Evolutionary conservation across 2,329 filamentous ascomycete species (phyloP).

Genomic region (Apiospora hydei): DNA sequence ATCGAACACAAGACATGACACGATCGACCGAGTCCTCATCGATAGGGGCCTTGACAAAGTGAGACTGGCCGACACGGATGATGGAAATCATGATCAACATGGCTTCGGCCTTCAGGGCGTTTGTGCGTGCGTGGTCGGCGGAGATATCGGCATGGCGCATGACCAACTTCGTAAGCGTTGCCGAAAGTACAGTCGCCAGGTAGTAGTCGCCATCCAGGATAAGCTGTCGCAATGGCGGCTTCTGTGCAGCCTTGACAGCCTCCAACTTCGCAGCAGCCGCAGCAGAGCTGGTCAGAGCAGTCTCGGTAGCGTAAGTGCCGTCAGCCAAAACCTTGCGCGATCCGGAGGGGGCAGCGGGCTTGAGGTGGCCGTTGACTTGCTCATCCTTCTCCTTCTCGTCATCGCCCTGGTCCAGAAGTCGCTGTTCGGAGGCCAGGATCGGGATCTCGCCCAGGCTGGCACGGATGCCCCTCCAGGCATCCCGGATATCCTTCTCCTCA

Average conservation of each 20-base stretch:
- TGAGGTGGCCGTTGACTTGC: constrained; percentile 82
- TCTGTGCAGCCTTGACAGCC: constrained; percentile 95
- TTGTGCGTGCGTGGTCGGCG: constrained; percentile 83
- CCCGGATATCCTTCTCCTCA: constrained; percentile 91
- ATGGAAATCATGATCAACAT: constrained; percentile 99
- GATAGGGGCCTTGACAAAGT: constrained; percentile 96
- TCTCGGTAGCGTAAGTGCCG: constrained; percentile 97
- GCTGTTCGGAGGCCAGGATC: constrained; percentile 93
- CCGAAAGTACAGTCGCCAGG: constrained; percentile 91
- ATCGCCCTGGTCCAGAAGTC: constrained; percentile 85
- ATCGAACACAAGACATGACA: constrained; percentile 96
- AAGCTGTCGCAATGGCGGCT: constrained; percentile 91
- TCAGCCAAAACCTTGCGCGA: constrained; percentile 93
- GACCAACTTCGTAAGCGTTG: constrained; percentile 94
- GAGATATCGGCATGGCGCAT: constrained; percentile 98
- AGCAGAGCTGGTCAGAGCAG: constrained; percentile 90
- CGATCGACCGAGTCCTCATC: constrained; percentile 98
- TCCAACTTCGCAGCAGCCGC: constrained; percentile 90
- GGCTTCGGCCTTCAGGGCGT: constrained; percentile 91
- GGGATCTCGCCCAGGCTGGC: constrained; percentile 95
- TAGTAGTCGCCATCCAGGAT: constrained; percentile 99
- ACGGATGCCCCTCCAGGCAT: constrained; percentile 96
- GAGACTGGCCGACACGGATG: constrained; percentile 96
- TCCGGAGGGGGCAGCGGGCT: constrained; percentile 77
- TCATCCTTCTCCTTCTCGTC: constrained; percentile 67